Evolutionary conservation across 257 asterid species (phyloP).

Genomic region (Galeopsis tetrahit): DNA sequence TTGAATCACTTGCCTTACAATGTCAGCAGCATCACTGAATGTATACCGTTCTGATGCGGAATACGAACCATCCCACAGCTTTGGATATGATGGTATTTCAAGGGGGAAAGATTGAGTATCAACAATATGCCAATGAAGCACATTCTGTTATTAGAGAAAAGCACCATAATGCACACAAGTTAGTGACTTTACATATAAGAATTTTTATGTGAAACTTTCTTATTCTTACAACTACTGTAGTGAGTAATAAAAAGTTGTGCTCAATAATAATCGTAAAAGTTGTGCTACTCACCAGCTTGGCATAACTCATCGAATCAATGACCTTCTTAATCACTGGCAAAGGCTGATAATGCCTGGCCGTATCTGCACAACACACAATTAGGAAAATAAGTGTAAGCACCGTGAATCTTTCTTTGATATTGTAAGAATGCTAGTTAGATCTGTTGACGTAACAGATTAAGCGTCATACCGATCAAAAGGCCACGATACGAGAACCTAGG

Average conservation of each 20-base stretch:
- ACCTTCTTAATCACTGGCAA: slow-evolving; percentile 81
- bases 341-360: slow-evolving; percentile 85
- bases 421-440: not conserved
- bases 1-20: slow-evolving; percentile 66
- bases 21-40: slow-evolving; percentile 73
- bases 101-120: slow-evolving; percentile 95
- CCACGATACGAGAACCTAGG: slow-evolving; percentile 95
- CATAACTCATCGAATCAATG: slow-evolving; percentile 90
- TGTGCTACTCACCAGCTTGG: slow-evolving; percentile 71
- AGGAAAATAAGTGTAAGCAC: slow-evolving; percentile 14
- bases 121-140: slow-evolving; percentile 98
- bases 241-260: not conserved
- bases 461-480: slow-evolving; percentile 76
- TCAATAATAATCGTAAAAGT: not conserved
- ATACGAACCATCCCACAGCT: slow-evolving; percentile 87
- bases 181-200: not conserved
- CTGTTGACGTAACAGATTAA: slow-evolving; percentile 1
- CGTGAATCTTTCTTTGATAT: not conserved
- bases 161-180: not conserved
- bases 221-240: not conserved
- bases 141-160: slow-evolving; percentile 57
- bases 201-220: not conserved
- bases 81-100: slow-evolving; percentile 86
- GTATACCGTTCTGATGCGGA: slow-evolving; percentile 71
- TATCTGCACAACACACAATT: slow-evolving; percentile 57